Base-by-base conservation (phyloP, 768 basidiomycete species). In the Phanerochaete sordida region DNA sequence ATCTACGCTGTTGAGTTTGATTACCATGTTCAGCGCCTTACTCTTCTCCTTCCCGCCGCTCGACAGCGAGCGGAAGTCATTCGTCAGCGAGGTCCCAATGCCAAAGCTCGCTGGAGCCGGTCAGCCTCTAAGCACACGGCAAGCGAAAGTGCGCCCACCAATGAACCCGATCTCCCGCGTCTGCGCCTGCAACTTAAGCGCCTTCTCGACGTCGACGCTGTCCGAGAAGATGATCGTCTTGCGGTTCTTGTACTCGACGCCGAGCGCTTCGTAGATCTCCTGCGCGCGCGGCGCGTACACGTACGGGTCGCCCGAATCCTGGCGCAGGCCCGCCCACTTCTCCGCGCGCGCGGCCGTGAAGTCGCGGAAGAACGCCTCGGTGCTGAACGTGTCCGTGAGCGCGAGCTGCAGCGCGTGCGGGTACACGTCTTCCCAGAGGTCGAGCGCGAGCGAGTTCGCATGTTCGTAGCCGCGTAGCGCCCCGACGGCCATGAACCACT, bases 301-400 rank as follows among this genome's bases (percentile, higher is more conserved):
- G 60, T 90, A 81, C 0, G 96, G 94, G 67, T 96, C 88, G 3
- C 97, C 97, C 1, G 92, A 95, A 71, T 99, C 97, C 69, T 99
- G 97, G 21, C 96, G 84, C 13, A 99, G 77, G 0, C 89, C 88
- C 5, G 78, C 75, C 96, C 96, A 98, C 44, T 83, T 81, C 11
- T 74, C 69, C 0, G 88, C 91, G 82, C 33, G 77, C 82, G 1
- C 81, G 80, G 64, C 89, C 77, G 55, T 71, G 65, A 91, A 85
- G 64, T 88, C 87, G 88, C 90, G 61, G 78, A 93, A 95, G 75
- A 98, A 98, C 0, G 83, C 86, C 31, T 82, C 74, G 1, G 91
- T 92, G 6, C 95, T 91, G 73, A 97, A 98, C 0, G 97, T 99
- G 74, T 99, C 97, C 15, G 97, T 97, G 33, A 98, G 77, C 21